Conservation (phyloP, 176 grass and related monocot genomes). For the Ampelocalamus luodianensis region DNA sequence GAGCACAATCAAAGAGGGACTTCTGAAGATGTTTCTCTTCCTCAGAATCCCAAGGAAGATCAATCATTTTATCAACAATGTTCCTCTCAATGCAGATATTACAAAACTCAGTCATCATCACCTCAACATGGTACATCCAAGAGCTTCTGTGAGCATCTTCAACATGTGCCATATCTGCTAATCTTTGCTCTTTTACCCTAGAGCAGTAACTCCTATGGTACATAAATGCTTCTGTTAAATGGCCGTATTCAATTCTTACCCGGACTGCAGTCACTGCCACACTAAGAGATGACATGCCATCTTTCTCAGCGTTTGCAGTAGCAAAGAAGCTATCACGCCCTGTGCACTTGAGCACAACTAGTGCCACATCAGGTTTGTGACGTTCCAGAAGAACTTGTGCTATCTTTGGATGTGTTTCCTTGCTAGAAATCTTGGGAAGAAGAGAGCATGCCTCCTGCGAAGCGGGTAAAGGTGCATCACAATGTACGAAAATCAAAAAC, state of each 20-base stretch:
- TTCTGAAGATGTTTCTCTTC: conserved; percentile 92
- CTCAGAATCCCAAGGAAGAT: conserved; percentile 85
- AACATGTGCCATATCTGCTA: too few relatives aligned
- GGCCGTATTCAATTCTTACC: conserved; percentile 84
- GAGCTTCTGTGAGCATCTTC: too few relatives aligned
- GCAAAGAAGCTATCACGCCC: conserved; percentile 57
- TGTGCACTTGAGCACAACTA: conserved; percentile 71
- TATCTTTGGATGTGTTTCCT: conserved; percentile 91
- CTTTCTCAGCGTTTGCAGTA: conserved; percentile 50
- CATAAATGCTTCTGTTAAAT: conserved; percentile 93
- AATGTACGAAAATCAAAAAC: conserved; percentile 14
- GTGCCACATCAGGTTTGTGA: conserved; percentile 70
- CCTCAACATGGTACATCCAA: too few relatives aligned
- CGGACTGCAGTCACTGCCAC: conserved; percentile 77
- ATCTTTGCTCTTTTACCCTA: too few relatives aligned
- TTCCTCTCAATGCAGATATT: too few relatives aligned
- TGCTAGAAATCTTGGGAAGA: conserved; percentile 75
- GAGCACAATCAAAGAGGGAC: conserved; percentile 69
- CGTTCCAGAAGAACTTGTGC: conserved; percentile 88
- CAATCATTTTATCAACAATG: too few relatives aligned
- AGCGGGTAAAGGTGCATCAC: conserved; percentile 26
- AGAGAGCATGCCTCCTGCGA: conserved; percentile 76
- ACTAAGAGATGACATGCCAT: conserved; percentile 55
- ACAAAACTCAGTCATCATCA: too few relatives aligned
- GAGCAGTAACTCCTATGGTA: conserved; percentile 70